A percentile compares a stretch with the other conserved stretches of the same genome.
phyloP scores from a whole-genome alignment of 129 eudicot genomes.

The Erigeron canadensis region DNA sequence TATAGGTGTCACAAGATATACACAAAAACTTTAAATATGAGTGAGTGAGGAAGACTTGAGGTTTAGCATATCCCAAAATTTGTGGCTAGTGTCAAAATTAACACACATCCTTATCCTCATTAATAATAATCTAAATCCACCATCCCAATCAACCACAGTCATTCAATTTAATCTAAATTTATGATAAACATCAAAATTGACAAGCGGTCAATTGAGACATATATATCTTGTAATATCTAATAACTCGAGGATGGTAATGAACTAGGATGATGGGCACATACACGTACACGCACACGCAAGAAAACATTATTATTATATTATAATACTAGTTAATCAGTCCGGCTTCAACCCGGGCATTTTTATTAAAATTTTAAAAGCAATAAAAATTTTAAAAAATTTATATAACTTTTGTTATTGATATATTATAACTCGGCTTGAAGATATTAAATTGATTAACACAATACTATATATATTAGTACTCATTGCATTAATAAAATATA shows the following conservation, averaged over 20 bases:
- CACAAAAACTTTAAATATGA: not conserved
- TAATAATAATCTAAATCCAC: not conserved
- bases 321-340: too few relatives aligned
- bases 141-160: not conserved
- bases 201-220: slow-evolving; percentile 3
- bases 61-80: slow-evolving; percentile 5
- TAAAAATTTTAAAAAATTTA: too few relatives aligned
- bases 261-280: not conserved
- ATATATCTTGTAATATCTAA: not conserved
- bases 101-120: not conserved
- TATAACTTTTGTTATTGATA: too few relatives aligned
- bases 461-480: too few relatives aligned
- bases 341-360: too few relatives aligned
- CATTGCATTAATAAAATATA: too few relatives aligned
- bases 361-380: too few relatives aligned
- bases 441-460: too few relatives aligned
- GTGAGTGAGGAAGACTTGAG: slow-evolving; percentile 10
- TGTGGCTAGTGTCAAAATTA: not conserved
- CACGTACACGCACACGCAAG: not conserved
- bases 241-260: not conserved
- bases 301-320: too few relatives aligned
- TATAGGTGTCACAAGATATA: not conserved
- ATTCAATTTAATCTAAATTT: not conserved
- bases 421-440: too few relatives aligned
- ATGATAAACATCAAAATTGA: not conserved